These are phyloP conservation scores for Penicillium janthinellum DNA, from an alignment of 2,329 filamentous ascomycete genomes.

Conservation along the genomic window DNA sequence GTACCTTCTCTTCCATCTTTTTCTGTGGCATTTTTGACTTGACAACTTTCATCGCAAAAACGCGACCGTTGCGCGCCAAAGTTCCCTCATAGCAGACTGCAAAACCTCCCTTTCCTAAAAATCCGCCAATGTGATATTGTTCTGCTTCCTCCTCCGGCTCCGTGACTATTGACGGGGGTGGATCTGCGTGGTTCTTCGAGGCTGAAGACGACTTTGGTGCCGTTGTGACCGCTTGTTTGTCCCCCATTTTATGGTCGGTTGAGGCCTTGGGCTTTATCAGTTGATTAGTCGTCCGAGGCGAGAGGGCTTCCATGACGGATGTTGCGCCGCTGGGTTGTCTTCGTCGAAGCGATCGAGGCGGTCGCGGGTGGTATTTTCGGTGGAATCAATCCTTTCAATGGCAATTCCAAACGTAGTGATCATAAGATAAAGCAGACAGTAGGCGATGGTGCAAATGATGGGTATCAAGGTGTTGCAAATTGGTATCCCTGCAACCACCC, in stretches of 20 bases:
- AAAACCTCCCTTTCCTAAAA: slow-evolving; percentile 54
- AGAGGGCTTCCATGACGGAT: slow-evolving; percentile 50
- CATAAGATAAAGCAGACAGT: slow-evolving; percentile 19
- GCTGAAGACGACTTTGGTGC: slow-evolving; percentile 35
- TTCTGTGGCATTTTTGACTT: slow-evolving; percentile 53
- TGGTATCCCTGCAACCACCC: slow-evolving; percentile 31
- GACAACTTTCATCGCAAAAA: slow-evolving; percentile 55
- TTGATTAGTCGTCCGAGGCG: slow-evolving; percentile 52
- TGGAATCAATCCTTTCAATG: neutral
- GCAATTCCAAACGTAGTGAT: slow-evolving; percentile 17
- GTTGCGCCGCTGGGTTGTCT: slow-evolving; percentile 2
- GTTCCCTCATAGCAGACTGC: slow-evolving; percentile 54
- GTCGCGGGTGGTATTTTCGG: slow-evolving; percentile 4
- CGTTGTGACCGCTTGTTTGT: slow-evolving; percentile 37
- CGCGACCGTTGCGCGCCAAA: slow-evolving; percentile 45
- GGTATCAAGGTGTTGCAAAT: slow-evolving; percentile 30
- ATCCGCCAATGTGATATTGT: slow-evolving; percentile 48
- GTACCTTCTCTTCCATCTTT: slow-evolving; percentile 56
- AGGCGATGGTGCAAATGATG: slow-evolving; percentile 13
- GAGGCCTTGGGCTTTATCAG: slow-evolving; percentile 45
- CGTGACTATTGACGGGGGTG: slow-evolving; percentile 47
- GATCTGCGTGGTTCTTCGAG: slow-evolving; percentile 49
- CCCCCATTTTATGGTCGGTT: slow-evolving; percentile 42
- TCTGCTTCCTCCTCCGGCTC: slow-evolving; percentile 50
- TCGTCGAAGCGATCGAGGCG: slow-evolving; percentile 1